phyloP scores from a whole-genome alignment of 805 yeast species.

The Blastobotrys americana region DNA sequence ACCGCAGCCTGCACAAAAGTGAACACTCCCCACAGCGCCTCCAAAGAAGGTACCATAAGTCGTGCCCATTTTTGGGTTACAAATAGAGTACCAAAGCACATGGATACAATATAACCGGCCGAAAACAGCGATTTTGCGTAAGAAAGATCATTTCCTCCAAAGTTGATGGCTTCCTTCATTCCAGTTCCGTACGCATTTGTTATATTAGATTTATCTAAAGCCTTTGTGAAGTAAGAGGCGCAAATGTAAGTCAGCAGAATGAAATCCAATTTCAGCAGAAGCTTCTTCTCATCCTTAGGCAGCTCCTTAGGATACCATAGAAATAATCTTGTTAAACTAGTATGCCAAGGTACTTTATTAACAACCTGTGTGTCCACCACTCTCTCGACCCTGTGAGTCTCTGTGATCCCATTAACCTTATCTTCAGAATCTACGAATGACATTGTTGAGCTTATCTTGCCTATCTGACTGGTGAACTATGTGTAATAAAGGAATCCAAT shows the following conservation, averaged over 20 bases:
- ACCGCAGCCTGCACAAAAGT: slow-evolving; percentile 33
- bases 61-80: slow-evolving; percentile 32
- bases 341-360: slow-evolving; percentile 21
- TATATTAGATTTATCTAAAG: slow-evolving; percentile 44
- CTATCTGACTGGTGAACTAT: no score
- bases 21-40: slow-evolving; percentile 34
- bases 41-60: slow-evolving; percentile 31
- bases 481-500: no score
- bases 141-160: slow-evolving; percentile 41
- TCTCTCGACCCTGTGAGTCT: no score
- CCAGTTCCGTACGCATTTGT: slow-evolving; percentile 52
- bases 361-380: background rate
- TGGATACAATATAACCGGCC: slow-evolving; percentile 43
- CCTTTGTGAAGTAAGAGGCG: slow-evolving; percentile 39
- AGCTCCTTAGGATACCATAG: slow-evolving; percentile 29
- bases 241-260: slow-evolving; percentile 30
- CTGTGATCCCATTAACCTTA: no score
- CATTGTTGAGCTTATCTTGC: no score
- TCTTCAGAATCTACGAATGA: no score
- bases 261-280: slow-evolving; percentile 32
- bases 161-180: slow-evolving; percentile 42
- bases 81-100: slow-evolving; percentile 35
- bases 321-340: slow-evolving; percentile 23
- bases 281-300: slow-evolving; percentile 24
- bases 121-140: slow-evolving; percentile 37